Base-by-base conservation (phyloP, 2,329 filamentous ascomycete genomes). In the Pezicula radicicola region DNA sequence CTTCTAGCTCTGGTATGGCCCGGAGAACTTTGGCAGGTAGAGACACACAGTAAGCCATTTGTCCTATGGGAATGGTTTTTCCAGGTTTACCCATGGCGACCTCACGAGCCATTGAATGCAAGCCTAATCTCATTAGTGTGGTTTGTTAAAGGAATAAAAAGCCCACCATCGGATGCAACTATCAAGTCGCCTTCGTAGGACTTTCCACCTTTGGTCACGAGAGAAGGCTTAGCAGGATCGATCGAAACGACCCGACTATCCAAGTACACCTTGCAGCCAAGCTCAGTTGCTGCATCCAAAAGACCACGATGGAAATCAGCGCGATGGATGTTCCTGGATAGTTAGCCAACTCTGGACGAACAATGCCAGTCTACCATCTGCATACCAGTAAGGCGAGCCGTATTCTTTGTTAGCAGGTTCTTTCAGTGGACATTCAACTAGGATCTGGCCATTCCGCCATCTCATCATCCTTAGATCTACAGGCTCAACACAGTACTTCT, bases 1-100 rank as follows among this genome's bases (percentile, higher is more conserved):
- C 66, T 27, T 66, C 67, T 3, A 72, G 65, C 18, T 73, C 46
- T 6, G 72, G 72, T 46, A 75, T 72, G 27, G 66, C 57, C 18
- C 65, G 62, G 16, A 76, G 64, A 48, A 69, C 60, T 18, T 70
- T 68, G 49, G 69, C 72, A 1, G 73, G 71, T 4, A 76, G 66
- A 33, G 74, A 66, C 6, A 72, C 72, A 46, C 73, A 65, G 56
- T 74, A 76, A 1, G 72, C 74, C 48, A 70, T 71, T 48, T 75
- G 74, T n/a, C 66, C 71, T 1, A 70, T 72, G 16, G 62, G 62
- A 12, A 72, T 66, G 5, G 57, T 55, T 13, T 48, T 51, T 9
- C 45, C 35, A n/a, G 55, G 44, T 46, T 68, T 55, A 6, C 73
- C 72, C 51, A 74, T 70, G 18, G 76, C 60, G 1, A 61, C 62